Conservation (phyloP, 176 grass and related monocot species). For the Phoenix roebelenii region DNA sequence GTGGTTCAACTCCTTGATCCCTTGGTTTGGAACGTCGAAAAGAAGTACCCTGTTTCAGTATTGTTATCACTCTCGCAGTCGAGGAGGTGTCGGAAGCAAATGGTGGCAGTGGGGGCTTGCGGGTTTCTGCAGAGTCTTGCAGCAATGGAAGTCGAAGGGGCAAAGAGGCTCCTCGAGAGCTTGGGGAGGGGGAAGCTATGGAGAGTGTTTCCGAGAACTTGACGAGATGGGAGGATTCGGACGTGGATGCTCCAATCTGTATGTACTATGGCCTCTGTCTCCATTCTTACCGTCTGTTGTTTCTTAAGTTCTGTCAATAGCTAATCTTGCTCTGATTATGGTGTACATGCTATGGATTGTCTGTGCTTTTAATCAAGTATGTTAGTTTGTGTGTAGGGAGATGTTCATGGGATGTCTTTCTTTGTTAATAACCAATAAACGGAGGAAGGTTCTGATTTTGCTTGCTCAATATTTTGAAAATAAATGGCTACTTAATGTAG, state of each 20-base stretch:
- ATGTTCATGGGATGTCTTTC: too few species aligned
- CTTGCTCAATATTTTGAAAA: too few species aligned
- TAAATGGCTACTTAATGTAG: too few species aligned
- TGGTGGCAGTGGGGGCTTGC: conserved; percentile 67
- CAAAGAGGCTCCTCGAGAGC: conserved; percentile 65
- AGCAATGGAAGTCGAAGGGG: conserved; percentile 55
- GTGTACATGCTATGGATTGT: conserved; percentile 10
- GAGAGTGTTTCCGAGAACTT: conserved; percentile 74
- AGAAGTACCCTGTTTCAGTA: conserved; percentile 39
- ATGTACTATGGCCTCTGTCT: neutral
- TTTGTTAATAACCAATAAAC: too few species aligned
- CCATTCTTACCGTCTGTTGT: neutral
- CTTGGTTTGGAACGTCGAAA: conserved; percentile 17
- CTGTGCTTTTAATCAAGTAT: conserved; percentile 1
- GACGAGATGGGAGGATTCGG: conserved; percentile 3
- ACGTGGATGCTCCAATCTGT: conserved; percentile 1
- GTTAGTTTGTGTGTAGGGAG: neutral
- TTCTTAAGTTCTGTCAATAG: neutral
- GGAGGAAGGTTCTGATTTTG: too few species aligned
- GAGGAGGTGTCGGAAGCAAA: conserved; percentile 70
- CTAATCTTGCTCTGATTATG: neutral
- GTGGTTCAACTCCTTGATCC: conserved; percentile 72
- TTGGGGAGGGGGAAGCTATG: conserved; percentile 67
- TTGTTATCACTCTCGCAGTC: conserved; percentile 46
- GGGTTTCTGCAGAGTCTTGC: conserved; percentile 50